phyloP scores from a whole-genome alignment of 2,329 filamentous ascomycete species.

The Trichoderma arundinaceum region DNA sequence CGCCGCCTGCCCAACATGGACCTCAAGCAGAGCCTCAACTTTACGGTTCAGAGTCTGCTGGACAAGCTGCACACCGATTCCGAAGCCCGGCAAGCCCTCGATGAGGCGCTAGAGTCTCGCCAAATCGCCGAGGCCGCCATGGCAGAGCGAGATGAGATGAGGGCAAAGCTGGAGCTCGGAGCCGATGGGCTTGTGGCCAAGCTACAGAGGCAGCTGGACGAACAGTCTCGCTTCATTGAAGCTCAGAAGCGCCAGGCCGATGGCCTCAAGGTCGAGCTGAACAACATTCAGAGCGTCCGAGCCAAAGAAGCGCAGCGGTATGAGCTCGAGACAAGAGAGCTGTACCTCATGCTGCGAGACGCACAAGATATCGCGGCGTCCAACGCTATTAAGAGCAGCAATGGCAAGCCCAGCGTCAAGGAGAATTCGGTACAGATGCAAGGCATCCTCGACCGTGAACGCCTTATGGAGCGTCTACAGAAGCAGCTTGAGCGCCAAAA shows the following conservation, averaged over 20 bases:
- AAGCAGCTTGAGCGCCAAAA: conserved; percentile 96
- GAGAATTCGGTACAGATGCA: conserved; percentile 79
- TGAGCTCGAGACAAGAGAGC: conserved; percentile 91
- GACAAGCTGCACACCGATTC: conserved; percentile 97
- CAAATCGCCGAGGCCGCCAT: conserved; percentile 96
- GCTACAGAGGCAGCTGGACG: conserved; percentile 90
- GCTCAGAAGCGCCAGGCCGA: conserved; percentile 86
- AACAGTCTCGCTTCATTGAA: conserved; percentile 88
- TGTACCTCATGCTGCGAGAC: conserved; percentile 98
- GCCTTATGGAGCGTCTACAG: conserved; percentile 89
- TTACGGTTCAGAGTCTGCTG: conserved; percentile 92
- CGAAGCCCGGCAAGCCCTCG: conserved; percentile 87
- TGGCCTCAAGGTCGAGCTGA: conserved; percentile 84
- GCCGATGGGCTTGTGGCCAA: conserved; percentile 93
- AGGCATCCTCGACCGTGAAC: conserved; percentile 91
- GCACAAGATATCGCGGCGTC: conserved; percentile 95
- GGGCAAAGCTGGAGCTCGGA: conserved; percentile 82
- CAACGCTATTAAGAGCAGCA: conserved; percentile 67
- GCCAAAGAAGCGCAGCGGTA: conserved; percentile 92
- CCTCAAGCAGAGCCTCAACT: conserved; percentile 95
- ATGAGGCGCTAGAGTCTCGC: conserved; percentile 87
- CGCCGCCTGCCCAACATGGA: conserved; percentile 94
- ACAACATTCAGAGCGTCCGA: conserved; percentile 82
- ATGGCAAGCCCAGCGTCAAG: conserved; percentile 58
- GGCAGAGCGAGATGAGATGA: conserved; percentile 95